Conservation (phyloP, 164 flowering plant species). For the Houttuynia cordata region DNA sequence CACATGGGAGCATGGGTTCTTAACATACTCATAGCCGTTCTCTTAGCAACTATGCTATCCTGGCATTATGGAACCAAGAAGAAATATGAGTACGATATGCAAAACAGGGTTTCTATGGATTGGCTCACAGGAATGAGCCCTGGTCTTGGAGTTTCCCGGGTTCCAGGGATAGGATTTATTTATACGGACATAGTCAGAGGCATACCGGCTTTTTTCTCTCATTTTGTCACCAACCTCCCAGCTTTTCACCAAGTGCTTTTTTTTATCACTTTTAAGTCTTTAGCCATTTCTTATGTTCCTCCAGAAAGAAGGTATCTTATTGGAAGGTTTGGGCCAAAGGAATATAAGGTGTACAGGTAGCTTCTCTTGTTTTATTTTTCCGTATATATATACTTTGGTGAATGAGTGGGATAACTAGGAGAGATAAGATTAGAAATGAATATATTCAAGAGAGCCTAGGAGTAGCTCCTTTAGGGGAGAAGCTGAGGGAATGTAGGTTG, state of each 20-base stretch:
- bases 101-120: constrained; percentile 54
- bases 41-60: constrained; percentile 29
- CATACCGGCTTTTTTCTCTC: constrained; percentile 63
- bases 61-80: constrained; percentile 67
- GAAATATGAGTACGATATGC: constrained; percentile 42
- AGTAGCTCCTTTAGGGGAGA: too few species aligned
- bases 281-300: constrained; percentile 37
- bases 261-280: constrained; percentile 49
- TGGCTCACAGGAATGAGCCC: constrained; percentile 46
- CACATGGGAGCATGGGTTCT: constrained; percentile 46
- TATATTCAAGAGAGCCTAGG: too few species aligned
- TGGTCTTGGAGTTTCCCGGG: constrained; percentile 48
- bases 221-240: constrained; percentile 67
- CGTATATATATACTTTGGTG: too few species aligned
- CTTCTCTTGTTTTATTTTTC: background rate
- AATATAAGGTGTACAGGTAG: constrained; percentile 24
- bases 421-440: too few species aligned
- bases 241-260: constrained; percentile 63
- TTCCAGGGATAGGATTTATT: constrained; percentile 69
- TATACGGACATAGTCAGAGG: constrained; percentile 53
- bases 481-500: too few species aligned
- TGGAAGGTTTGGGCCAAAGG: constrained; percentile 47
- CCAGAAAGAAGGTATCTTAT: constrained; percentile 32
- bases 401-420: too few species aligned
- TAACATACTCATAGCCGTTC: constrained; percentile 17